Base-by-base conservation (phyloP, 306 rosid species). In the Coriaria nepalensis region DNA sequence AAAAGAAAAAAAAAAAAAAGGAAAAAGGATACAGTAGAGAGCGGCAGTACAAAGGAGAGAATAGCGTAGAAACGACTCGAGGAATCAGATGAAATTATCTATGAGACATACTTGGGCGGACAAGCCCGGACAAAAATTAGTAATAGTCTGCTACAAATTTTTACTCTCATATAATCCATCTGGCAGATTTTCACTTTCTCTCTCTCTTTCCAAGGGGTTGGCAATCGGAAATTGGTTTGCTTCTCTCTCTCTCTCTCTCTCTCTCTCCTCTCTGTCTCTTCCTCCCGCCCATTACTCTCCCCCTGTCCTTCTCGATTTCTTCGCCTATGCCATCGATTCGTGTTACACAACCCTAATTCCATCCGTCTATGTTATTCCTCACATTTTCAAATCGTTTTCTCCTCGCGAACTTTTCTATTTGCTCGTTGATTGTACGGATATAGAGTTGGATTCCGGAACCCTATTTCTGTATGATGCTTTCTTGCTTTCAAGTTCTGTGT, bases 21-120 rank as follows among this genome's bases (percentile, higher is more conserved):
- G 3, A 20, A 20, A 20, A 20, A 1, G 29, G 29, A 20, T 1
- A 20, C 29, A 20, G 29, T 20, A 20, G 2, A 20, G 29, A 20
- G 29, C 43, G 56, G 32, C 8, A 52, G 47, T 32, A 51, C 20
- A 29, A 10, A 6, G 35, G 5, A 37, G 3, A 35, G 9, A 38
- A 65, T 68, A 40, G 93, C 81, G 80, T 82, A 50, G 66, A 65
- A 61, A 79, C 59, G 52, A 78, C 77, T 68, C 75, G 29, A 35
- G 57, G 50, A 68, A 49, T 62, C 67, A 9, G 52, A 61, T 44
- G 40, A 50, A 10, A n/a, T n/a, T n/a, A n/a, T n/a, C n/a, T n/a
- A n/a, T n/a, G n/a, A n/a, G n/a, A n/a, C n/a, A n/a, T n/a, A n/a
- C n/a, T n/a, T n/a, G n/a, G n/a, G n/a, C n/a, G n/a, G n/a, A n/a